Base-by-base conservation (phyloP, 2,329 filamentous ascomycete species). In the Dothidotthia symphoricarpi region DNA sequence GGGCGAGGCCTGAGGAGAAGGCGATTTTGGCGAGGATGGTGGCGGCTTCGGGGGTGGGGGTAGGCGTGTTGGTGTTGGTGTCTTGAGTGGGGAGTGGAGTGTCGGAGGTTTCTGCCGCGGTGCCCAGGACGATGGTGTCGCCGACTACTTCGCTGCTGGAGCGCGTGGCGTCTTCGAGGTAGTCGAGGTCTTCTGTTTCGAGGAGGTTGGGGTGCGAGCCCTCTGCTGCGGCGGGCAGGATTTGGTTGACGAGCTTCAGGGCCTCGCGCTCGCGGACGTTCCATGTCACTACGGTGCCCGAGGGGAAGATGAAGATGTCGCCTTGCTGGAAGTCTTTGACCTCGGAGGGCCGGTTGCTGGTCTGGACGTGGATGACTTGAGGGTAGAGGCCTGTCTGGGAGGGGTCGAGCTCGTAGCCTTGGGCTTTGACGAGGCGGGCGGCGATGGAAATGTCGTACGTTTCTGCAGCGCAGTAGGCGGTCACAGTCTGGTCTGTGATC, bases 251-350 rank as follows among this genome's bases (percentile, higher is more conserved):
- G 12, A 66, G 47, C 30, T 53, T 49, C 25, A 65, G 28, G 12
- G 89, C 83, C 13, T 88, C 80, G 40, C 85, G 81, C 44, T 88
- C 79, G 1, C 88, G 83, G 1, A 96, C 75, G 4, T 87, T 86
- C 93, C 93, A 98, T 16, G 88, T 85, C 5, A 97, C 93, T 6
- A 97, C 78, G 10, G 90, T 95, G 9, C 93, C 93, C 0, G 90
- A 95, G 7, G 91, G 89, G 52, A 98, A 98, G 39, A 98, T 83
- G 61, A 97, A 97, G 34, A 97, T 81, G 68, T 98, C 93, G 24
- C 89, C 90, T 32, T 61, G 58, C 25, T 60, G 80, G 77, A 66
- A 58, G 74, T 73, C 37, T 70, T 73, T 65, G 33, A 67, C 58
- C 41, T 65, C 62, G 13, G 60, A 53, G 6, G 64, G 53, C 34